These are phyloP conservation scores for Xylaria sp. DNA, from an alignment of 2,329 filamentous ascomycete genomes.

Conservation along the genomic window DNA sequence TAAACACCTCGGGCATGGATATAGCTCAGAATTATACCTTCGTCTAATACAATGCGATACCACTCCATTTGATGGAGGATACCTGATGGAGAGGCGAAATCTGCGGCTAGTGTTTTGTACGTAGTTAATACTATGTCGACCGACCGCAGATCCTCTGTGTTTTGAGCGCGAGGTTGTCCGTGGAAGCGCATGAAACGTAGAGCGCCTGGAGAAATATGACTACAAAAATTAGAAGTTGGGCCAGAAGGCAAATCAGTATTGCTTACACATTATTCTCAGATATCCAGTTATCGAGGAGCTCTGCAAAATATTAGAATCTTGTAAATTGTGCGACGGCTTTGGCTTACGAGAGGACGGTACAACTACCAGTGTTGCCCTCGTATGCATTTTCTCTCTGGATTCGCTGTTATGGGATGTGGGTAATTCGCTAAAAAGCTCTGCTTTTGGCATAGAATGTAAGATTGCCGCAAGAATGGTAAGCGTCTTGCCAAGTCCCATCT, in stretches of 20 bases:
- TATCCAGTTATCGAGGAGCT: no score
- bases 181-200: no score
- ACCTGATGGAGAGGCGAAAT: neutral
- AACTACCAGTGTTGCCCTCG: conserved; percentile 21
- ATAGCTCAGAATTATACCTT: conserved; percentile 23
- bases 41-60: conserved; percentile 33
- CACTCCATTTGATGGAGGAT: conserved; percentile 18
- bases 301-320: neutral
- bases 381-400: neutral
- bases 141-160: neutral
- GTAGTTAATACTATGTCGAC: conserved; percentile 24
- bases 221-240: no score
- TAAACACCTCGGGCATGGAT: neutral
- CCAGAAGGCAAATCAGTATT: no score
- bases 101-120: conserved; percentile 23
- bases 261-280: no score
- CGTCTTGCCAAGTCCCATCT: no score
- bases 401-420: neutral
- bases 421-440: conserved; percentile 14
- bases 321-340: neutral
- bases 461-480: conserved; percentile 4
- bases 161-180: no score
- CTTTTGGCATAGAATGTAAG: conserved; percentile 13
- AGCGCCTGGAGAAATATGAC: no score
- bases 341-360: conserved; percentile 25